Evolutionary conservation across 345 rosid genomes (phyloP), one percentile per base, ranked within the genome.

Genomic region (Trapa incisa): DNA sequence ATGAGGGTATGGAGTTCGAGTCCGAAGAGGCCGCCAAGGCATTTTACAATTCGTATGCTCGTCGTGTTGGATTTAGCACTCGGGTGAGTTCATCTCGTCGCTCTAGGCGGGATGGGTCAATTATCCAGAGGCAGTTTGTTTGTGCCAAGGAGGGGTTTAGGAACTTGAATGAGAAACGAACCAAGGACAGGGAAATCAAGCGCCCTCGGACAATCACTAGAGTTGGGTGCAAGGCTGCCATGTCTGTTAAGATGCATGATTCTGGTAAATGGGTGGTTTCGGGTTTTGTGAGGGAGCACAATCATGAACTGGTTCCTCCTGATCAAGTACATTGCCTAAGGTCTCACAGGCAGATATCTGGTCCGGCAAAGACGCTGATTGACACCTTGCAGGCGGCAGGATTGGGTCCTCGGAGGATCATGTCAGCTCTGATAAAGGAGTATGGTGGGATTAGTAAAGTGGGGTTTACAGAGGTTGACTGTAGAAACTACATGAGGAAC

Each of bases 11-110:
- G 86, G 83, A 80, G 61, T 80, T 82, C 10, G 86, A 82, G 74
- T 82, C 86, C 2, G 86, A 82, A 66, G 86, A 80, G 74, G 83
- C 83, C 38, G 83, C 86, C 69, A 82, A 82, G 71, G 81, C 83
- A 68, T 82, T 82, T 64, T 82, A 82, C 74, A 80, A 82, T 61
- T 77, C 80, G 3, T 82, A 82, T 50, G 86, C 86, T 60, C 78
- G 86, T 65, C 86, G 86, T 32, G 81, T 82, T 14, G 86, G 86
- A 58, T 82, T 82, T 45, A 82, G 86, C 61, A 82, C 86, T 63
- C 81, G 86, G 5, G 86, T 82, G 63, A 82, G 86, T 75, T 80
- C 83, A 6, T 82, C 86, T 41, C 81, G 86, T 52, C 81, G 86
- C 22, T 79, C 86, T 29, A 72, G 86, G 72, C 83, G 83, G 13